Evolutionary conservation across 2,329 filamentous ascomycete genomes (phyloP), one percentile per base, ranked within the genome.

Genomic region (Neopestalotiopsis rosae): DNA sequence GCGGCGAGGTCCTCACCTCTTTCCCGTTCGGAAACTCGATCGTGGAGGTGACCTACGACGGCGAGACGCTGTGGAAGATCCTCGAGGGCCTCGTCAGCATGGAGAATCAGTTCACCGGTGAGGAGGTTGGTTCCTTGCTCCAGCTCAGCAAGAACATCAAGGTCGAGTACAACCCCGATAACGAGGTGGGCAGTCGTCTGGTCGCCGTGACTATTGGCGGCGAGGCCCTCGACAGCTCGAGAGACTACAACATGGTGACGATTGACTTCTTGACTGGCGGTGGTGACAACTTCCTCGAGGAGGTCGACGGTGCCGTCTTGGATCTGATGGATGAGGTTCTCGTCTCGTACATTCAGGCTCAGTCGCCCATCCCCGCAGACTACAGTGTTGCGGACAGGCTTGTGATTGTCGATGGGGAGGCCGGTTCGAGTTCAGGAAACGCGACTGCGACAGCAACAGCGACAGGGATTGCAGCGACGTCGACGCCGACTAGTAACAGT

Each of bases 11-110:
- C 5, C 81, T 91, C 2, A 91, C 88, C 0, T 84, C 88, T 0
- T 92, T 92, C 78, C 90, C 90, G 52, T 92, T 92, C 71, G 87
- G 88, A 67, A 92, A 92, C 77, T 82, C 89, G 59, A 82, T 92
- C 24, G 88, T 90, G 9, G 87, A 91, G 73, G 78, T 91, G 17
- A 79, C 76, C 0, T 82, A 87, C 70, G 80, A 80, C 0, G 90
- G 90, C 20, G 79, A 84, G 9, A 82, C 87, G 58, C 75, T 92
- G 4, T 88, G 87, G 84, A 80, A 84, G 57, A 81, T 88, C 5
- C 81, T 92, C 40, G 89, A 91, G 74, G 90, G 89, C 4, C 83
- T 87, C 68, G 83, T 91, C 3, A 84, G 85, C 4, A 80, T 79
- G 30, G 78, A 88, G 57, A 91, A 87, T 79, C 82, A 88, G 71